Evolutionary conservation across 2,329 filamentous ascomycete genomes (phyloP).

Genomic region (Xylariaceae sp.): DNA sequence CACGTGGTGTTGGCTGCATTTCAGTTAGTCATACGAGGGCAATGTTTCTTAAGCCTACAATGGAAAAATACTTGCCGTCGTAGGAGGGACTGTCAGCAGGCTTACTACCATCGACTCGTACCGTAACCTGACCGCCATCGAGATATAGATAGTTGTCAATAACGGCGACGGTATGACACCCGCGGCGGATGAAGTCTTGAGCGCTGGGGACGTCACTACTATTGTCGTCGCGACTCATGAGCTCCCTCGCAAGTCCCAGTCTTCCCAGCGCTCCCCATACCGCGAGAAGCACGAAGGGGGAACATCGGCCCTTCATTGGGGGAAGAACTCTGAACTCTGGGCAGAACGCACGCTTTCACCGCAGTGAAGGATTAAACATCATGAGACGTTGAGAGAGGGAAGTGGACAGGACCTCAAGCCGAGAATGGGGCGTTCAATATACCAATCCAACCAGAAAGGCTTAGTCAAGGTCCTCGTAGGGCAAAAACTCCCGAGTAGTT

Average conservation of each 20-base stretch:
- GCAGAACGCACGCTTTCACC: slow-evolving; percentile 31
- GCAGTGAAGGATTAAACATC: slow-evolving; percentile 35
- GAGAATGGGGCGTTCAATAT: slow-evolving; percentile 12
- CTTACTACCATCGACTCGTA: slow-evolving; percentile 35
- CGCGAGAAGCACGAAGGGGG: slow-evolving; percentile 37
- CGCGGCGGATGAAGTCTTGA: slow-evolving; percentile 34
- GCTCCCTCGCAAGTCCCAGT: slow-evolving; percentile 28
- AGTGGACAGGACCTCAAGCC: slow-evolving; percentile 13
- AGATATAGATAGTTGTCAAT: slow-evolving; percentile 48
- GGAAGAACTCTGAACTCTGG: slow-evolving; percentile 18
- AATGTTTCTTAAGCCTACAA: too few relatives aligned
- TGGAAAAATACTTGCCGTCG: slow-evolving; percentile 32
- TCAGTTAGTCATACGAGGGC: slow-evolving; percentile 16
- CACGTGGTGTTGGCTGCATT: slow-evolving; percentile 43
- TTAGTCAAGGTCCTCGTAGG: slow-evolving; percentile 8
- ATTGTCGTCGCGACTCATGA: slow-evolving; percentile 29
- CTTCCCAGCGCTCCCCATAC: slow-evolving; percentile 36
- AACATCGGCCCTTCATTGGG: slow-evolving; percentile 41
- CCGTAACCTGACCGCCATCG: slow-evolving; percentile 47
- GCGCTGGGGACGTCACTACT: slow-evolving; percentile 30
- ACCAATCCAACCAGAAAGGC: slow-evolving; percentile 1
- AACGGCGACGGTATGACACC: slow-evolving; percentile 35
- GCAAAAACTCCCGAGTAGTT: slow-evolving; percentile 9
- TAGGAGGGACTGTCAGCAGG: slow-evolving; percentile 34
- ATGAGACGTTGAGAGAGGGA: slow-evolving; percentile 23